Percentiles rank a stretch among this genome's conserved stretches.
phyloP scores from a whole-genome alignment of 2,329 filamentous ascomycete genomes.

The Phaeomoniella chlamydospora region DNA sequence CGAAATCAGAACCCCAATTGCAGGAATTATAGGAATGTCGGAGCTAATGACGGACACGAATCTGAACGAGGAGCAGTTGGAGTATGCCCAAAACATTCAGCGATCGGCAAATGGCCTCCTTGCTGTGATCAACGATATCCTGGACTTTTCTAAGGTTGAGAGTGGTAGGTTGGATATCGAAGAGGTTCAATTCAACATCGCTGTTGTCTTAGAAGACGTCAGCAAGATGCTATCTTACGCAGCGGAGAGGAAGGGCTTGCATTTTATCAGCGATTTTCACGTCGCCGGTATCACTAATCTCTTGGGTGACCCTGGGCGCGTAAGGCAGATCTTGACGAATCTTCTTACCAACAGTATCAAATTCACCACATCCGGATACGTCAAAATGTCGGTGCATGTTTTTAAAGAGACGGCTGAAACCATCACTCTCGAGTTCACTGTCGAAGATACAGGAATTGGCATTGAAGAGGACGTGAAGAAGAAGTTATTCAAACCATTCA shows the following conservation, averaged over 20 bases:
- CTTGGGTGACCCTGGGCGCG: conserved; percentile 60
- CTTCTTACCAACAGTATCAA: conserved; percentile 65
- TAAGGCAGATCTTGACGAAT: conserved; percentile 68
- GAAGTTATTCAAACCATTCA: conserved; percentile 65
- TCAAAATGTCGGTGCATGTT: conserved; percentile 51
- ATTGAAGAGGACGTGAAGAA: conserved; percentile 65
- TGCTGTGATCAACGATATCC: conserved; percentile 71
- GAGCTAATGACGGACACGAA: conserved; percentile 57
- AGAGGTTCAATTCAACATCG: conserved; percentile 65
- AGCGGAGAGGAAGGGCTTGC: conserved; percentile 57
- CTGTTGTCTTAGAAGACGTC: conserved; percentile 58
- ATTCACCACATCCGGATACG: conserved; percentile 54
- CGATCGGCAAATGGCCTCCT: conserved; percentile 62
- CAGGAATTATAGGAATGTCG: conserved; percentile 67
- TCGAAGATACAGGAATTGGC: conserved; percentile 69
- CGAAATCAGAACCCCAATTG: conserved; percentile 65
- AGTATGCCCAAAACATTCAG: conserved; percentile 65
- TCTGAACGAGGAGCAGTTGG: conserved; percentile 54
- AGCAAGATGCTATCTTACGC: conserved; percentile 68
- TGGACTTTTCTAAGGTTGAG: conserved; percentile 73
- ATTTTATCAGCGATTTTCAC: conserved; percentile 52
- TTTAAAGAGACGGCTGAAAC: conserved; percentile 49
- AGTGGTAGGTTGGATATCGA: conserved; percentile 64
- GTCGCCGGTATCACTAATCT: conserved; percentile 50
- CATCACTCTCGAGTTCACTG: conserved; percentile 54